A percentile compares a stretch with the other conserved stretches of the same genome.
Evolutionary conservation across 805 yeast species (phyloP).

Genomic region (Metschnikowia gelsemii): DNA sequence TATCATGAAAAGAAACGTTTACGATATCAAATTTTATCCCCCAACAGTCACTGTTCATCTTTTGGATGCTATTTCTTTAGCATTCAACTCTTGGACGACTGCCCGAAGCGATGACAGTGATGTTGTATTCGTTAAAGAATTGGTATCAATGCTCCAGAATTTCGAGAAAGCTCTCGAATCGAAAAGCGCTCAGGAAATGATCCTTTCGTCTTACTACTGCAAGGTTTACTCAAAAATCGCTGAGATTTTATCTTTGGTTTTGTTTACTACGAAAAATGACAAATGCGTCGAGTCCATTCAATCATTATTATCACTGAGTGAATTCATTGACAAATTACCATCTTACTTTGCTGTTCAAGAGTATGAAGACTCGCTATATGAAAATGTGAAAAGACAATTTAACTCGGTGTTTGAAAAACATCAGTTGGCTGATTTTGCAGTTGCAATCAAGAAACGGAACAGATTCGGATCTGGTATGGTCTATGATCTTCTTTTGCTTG

Average conservation of each 20-base stretch:
- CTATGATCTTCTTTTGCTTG: conserved; percentile 64
- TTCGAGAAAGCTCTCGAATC: conserved; percentile 14
- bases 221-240: conserved; percentile 65
- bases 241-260: conserved; percentile 70
- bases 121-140: conserved; percentile 42
- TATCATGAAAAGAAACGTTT: conserved; percentile 54
- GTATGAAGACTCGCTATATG: conserved; percentile 48
- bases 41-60: conserved; percentile 63
- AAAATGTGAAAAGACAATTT: conserved; percentile 46
- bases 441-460: conserved; percentile 43
- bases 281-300: conserved; percentile 43
- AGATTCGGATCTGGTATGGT: conserved; percentile 52
- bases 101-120: conserved; percentile 55
- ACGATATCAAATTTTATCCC: conserved; percentile 54
- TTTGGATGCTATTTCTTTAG: conserved; percentile 69
- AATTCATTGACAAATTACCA: conserved; percentile 33
- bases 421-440: conserved; percentile 51
- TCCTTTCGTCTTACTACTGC: conserved; percentile 47
- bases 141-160: conserved; percentile 28
- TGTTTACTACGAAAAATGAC: conserved; percentile 56
- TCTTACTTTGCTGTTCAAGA: conserved; percentile 43
- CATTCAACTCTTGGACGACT: conserved; percentile 76
- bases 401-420: conserved; percentile 46
- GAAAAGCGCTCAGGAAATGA: conserved; percentile 3
- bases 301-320: conserved; percentile 37